Base-by-base conservation (phyloP, 306 rosid genomes). In the Betula pendula region DNA sequence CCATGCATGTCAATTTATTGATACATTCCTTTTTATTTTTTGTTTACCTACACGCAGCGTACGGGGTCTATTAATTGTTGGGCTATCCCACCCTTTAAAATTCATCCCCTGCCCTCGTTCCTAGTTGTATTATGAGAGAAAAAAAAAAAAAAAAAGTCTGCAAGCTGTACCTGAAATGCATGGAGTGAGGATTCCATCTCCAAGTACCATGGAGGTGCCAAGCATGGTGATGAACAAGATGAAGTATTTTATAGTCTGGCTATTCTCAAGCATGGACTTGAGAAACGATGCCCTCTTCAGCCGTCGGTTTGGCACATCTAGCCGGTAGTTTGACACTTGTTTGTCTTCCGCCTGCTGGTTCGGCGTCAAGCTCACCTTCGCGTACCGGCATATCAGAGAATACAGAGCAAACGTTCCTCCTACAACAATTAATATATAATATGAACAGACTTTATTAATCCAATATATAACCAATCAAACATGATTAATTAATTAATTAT, bases 161-260 rank as follows among this genome's bases (percentile, higher is more conserved):
- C n/a, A n/a, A n/a, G n/a, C 33, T 29, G 33, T 29, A 29, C 89
- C 87, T 71, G 87, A 86, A 15, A 83, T 83, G 52, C 81, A 55
- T 38, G 87, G 87, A 50, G 85, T 86, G 38, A 83, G 80, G 43
- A 86, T 69, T 1, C 87, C 87, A 27, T 86, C 87, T 1, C 89
- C 89, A 1, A 85, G 80, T 1, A 83, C 68, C 89, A 86, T 83
- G 72, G 87, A 77, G 47, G 89, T 80, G 20, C 87, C 87, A 7
- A 86, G 74, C 81, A 83, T 42, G 3, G 85, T 78, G 6, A 69
- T 71, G 4, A 86, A 75, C 13, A 83, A 66, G 4, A 80, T 51
- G 16, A 68, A 53, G 3, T 47, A 24, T 53, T 83, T 86, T 2
- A 71, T 51, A 17, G 27, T 65, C 10, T 31, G 33, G 58, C 83